phyloP scores from a whole-genome alignment of 2,329 filamentous ascomycete species.

The Westerdykella ornata region DNA sequence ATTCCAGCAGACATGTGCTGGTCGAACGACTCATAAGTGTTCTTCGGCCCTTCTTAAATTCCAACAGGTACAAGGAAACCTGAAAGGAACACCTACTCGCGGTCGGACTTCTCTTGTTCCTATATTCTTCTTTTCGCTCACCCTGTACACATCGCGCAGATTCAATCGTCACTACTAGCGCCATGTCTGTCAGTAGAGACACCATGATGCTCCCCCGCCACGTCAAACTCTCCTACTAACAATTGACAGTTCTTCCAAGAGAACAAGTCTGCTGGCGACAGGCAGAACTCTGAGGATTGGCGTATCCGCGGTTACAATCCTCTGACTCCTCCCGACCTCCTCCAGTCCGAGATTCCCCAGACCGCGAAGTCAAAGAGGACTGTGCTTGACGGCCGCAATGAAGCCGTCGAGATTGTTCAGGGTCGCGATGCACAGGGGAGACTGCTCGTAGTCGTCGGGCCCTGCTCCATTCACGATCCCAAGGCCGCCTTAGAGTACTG shows the following conservation, averaged over 20 bases:
- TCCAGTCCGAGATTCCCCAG: slow-evolving; percentile 82
- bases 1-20: slow-evolving; percentile 12
- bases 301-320: slow-evolving; percentile 78
- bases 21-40: slow-evolving; percentile 24
- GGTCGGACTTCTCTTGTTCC: neutral
- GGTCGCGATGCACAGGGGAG: slow-evolving; percentile 52
- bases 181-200: slow-evolving; percentile 20
- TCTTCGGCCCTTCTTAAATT: slow-evolving; percentile 10
- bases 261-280: slow-evolving; percentile 46
- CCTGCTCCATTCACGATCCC: slow-evolving; percentile 96
- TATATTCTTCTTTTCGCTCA: neutral
- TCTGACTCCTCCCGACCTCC: slow-evolving; percentile 83
- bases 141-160: neutral
- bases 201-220: slow-evolving; percentile 8
- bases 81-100: too few species aligned
- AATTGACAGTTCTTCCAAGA: slow-evolving; percentile 44
- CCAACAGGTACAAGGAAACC: neutral
- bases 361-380: slow-evolving; percentile 46
- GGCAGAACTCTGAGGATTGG: slow-evolving; percentile 46
- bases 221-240: slow-evolving; percentile 12
- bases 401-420: slow-evolving; percentile 56
- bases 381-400: slow-evolving; percentile 54
- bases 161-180: neutral
- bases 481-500: slow-evolving; percentile 88
- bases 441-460: slow-evolving; percentile 77